A percentile compares a stretch with the other conserved stretches of the same genome.
These are phyloP conservation scores for Macrotyloma uniflorum DNA, from an alignment of 306 rosid species.

Conservation along the genomic window DNA sequence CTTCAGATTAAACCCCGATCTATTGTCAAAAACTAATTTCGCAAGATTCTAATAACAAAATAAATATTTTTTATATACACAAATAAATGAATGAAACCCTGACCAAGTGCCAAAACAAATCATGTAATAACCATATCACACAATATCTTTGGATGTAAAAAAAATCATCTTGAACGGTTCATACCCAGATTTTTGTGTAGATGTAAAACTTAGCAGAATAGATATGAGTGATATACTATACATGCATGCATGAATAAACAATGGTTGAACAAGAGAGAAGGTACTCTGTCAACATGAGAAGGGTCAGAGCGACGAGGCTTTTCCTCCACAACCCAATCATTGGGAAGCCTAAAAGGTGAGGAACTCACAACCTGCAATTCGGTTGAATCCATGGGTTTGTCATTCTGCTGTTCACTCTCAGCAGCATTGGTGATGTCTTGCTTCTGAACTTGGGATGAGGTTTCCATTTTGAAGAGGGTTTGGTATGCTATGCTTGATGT, in stretches of 20 bases:
- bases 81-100: too few species aligned
- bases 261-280: background rate
- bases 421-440: background rate
- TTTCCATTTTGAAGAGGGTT: background rate
- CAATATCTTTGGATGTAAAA: too few species aligned
- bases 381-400: background rate
- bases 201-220: background rate
- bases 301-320: constrained; percentile 40
- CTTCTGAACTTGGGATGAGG: background rate
- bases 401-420: background rate
- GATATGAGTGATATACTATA: background rate
- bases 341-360: constrained; percentile 44
- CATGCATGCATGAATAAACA: constrained; percentile 11
- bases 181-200: too few species aligned
- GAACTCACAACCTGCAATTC: background rate
- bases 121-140: too few species aligned
- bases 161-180: too few species aligned
- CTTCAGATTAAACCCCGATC: too few species aligned
- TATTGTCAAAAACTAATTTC: too few species aligned
- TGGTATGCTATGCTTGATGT: too few species aligned
- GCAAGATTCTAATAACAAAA: too few species aligned
- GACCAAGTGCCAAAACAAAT: too few species aligned
- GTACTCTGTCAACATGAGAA: constrained; percentile 44
- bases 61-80: too few species aligned
- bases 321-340: constrained; percentile 54